phyloP scores from a whole-genome alignment of 1,284 basidiomycete genomes.

The Moniliophthora roreri region DNA sequence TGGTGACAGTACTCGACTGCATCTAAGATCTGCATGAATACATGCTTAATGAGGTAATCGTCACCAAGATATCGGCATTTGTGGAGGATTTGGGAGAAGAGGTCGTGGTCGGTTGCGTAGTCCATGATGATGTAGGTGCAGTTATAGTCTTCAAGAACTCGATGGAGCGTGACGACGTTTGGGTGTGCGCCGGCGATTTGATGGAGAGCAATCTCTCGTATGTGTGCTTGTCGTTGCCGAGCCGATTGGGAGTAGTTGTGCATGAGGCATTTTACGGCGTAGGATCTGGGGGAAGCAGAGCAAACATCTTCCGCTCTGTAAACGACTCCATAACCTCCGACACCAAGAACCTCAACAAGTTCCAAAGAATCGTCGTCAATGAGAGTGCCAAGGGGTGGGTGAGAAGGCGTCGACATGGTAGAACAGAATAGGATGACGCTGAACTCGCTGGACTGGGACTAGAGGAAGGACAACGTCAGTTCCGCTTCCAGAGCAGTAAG shows the following conservation, averaged over 20 bases:
- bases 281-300: constrained; percentile 55
- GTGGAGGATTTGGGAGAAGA: constrained; percentile 86
- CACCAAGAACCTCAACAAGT: constrained; percentile 88
- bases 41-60: constrained; percentile 80
- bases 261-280: constrained; percentile 90
- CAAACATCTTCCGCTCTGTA: constrained; percentile 81
- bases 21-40: constrained; percentile 92
- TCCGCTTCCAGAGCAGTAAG: not conserved
- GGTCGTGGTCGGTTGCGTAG: constrained; percentile 85
- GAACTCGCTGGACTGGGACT: constrained; percentile 37
- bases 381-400: constrained; percentile 71
- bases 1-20: constrained; percentile 89
- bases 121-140: constrained; percentile 76
- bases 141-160: constrained; percentile 76
- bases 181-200: constrained; percentile 85
- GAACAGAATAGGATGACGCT: constrained; percentile 25
- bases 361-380: constrained; percentile 84
- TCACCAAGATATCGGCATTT: constrained; percentile 75
- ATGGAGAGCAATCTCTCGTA: constrained; percentile 82
- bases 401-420: constrained; percentile 53
- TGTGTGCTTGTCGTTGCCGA: constrained; percentile 72
- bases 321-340: constrained; percentile 95
- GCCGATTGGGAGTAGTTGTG: constrained; percentile 53
- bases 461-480: constrained; percentile 22
- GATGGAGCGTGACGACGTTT: constrained; percentile 90